Conservation (phyloP, 2,329 filamentous ascomycete species). For the Calonectria pauciramosa region DNA sequence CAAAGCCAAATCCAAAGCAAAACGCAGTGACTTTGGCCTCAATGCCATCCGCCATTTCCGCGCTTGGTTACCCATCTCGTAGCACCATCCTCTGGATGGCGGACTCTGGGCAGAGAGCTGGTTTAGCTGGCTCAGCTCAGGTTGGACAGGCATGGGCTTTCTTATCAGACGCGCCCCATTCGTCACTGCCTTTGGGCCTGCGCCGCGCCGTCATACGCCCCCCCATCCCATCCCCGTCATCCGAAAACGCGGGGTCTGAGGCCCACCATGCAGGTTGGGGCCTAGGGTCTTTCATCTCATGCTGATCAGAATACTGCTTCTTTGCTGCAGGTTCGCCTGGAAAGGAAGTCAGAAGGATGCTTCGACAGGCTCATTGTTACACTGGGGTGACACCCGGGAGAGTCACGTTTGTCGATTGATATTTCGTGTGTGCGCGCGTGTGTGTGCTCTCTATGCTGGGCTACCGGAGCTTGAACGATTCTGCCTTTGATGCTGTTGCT, state of each 20-base stretch:
- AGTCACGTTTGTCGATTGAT: background rate
- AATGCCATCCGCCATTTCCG: constrained; percentile 25
- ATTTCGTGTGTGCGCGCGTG: background rate
- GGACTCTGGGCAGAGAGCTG: constrained; percentile 5
- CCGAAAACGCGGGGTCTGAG: constrained; percentile 46
- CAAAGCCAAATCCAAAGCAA: constrained; percentile 9
- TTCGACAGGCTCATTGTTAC: background rate
- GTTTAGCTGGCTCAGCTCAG: constrained; percentile 11
- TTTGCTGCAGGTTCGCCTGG: constrained; percentile 7
- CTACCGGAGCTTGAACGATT: background rate
- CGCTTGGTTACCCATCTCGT: constrained; percentile 6
- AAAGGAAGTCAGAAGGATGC: constrained; percentile 15
- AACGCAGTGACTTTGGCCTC: background rate
- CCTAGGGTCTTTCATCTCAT: constrained; percentile 6
- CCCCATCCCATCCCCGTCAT: constrained; percentile 20
- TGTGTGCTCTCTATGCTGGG: background rate
- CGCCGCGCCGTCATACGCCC: constrained; percentile 39
- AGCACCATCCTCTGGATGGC: background rate
- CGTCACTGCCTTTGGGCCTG: constrained; percentile 36
- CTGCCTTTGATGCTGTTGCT: constrained; percentile 9
- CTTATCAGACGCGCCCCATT: constrained; percentile 44
- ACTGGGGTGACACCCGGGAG: constrained; percentile 6
- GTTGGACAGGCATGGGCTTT: constrained; percentile 23
- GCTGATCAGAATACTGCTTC: constrained; percentile 15
- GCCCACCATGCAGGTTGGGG: constrained; percentile 43